phyloP scores from a whole-genome alignment of 2,329 filamentous ascomycete species.

The Fusarium transvaalense region DNA sequence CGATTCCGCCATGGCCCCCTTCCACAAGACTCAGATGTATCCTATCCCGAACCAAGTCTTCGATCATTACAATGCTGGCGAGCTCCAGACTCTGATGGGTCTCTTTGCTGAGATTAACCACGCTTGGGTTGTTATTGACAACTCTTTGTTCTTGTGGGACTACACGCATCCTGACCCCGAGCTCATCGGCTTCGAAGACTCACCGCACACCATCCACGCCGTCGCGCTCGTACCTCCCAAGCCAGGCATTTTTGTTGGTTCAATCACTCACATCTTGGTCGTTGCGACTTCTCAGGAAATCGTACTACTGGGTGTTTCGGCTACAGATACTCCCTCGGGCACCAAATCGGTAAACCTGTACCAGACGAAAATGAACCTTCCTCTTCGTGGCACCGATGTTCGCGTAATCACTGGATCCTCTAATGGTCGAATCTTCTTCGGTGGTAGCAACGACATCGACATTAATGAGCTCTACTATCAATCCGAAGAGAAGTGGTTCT shows the following conservation, averaged over 20 bases:
- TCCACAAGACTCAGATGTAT: conserved; percentile 87
- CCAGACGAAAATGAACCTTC: conserved; percentile 86
- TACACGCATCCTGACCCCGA: conserved; percentile 94
- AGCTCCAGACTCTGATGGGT: conserved; percentile 93
- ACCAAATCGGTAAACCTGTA: conserved; percentile 82
- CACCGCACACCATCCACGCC: conserved; percentile 87
- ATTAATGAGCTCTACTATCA: conserved; percentile 96
- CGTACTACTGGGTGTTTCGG: conserved; percentile 85
- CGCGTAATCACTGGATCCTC: conserved; percentile 83
- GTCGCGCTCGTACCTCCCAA: conserved; percentile 89
- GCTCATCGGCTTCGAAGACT: conserved; percentile 91
- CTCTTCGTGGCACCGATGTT: conserved; percentile 81
- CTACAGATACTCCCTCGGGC: conserved; percentile 75
- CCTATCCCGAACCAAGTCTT: conserved; percentile 93
- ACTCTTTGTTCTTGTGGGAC: conserved; percentile 96
- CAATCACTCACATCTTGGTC: conserved; percentile 89
- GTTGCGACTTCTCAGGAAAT: conserved; percentile 90
- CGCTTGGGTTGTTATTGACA: conserved; percentile 96
- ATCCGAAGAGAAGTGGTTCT: conserved; percentile 97
- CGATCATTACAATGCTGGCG: conserved; percentile 88
- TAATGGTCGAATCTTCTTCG: conserved; percentile 93
- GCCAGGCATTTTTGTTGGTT: conserved; percentile 85
- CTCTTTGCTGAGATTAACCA: conserved; percentile 95
- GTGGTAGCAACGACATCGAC: conserved; percentile 83
- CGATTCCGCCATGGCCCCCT: conserved; percentile 84